A percentile compares a stretch with the other conserved stretches of the same genome.
Evolutionary conservation across 805 yeast species (phyloP).

Genomic region (Kazachstania kunashirensis): DNA sequence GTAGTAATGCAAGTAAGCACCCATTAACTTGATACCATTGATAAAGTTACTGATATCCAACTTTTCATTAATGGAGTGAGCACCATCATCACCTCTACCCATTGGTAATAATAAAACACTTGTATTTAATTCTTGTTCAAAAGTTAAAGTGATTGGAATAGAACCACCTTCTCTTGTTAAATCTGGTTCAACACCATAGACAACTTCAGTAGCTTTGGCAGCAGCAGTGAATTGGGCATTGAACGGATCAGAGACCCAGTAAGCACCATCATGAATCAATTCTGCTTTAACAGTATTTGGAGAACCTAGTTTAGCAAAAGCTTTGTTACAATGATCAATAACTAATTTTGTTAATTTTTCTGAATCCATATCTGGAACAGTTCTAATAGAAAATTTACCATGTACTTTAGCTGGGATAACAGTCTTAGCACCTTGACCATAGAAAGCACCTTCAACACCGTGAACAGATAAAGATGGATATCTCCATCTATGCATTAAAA

Average conservation of each 20-base stretch:
- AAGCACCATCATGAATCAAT: conserved; percentile 87
- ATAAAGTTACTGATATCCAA: conserved; percentile 80
- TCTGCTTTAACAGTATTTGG: conserved; percentile 67
- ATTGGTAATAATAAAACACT: conserved; percentile 85
- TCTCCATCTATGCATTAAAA: conserved; percentile 98
- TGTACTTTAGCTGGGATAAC: conserved; percentile 91
- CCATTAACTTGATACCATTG: conserved; percentile 86
- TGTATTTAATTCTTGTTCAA: conserved; percentile 78
- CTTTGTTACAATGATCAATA: conserved; percentile 53
- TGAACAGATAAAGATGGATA: conserved; percentile 92
- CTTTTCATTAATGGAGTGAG: conserved; percentile 96
- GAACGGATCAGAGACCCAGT: conserved; percentile 93
- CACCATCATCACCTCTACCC: conserved; percentile 99
- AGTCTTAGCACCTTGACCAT: conserved; percentile 92
- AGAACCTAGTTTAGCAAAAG: conserved; percentile 59
- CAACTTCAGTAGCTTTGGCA: conserved; percentile 83
- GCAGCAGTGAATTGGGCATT: conserved; percentile 93
- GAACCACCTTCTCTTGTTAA: conserved; percentile 99
- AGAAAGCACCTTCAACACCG: conserved; percentile 97
- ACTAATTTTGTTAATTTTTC: conserved; percentile 71
- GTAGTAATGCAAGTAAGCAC: conserved; percentile 87
- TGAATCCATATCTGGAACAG: conserved; percentile 89
- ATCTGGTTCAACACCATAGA: conserved; percentile 93
- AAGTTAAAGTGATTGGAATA: conserved; percentile 91
- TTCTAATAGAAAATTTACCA: conserved; percentile 94